phyloP scores from a whole-genome alignment of 768 basidiomycete genomes.

The Trametes maxima region DNA sequence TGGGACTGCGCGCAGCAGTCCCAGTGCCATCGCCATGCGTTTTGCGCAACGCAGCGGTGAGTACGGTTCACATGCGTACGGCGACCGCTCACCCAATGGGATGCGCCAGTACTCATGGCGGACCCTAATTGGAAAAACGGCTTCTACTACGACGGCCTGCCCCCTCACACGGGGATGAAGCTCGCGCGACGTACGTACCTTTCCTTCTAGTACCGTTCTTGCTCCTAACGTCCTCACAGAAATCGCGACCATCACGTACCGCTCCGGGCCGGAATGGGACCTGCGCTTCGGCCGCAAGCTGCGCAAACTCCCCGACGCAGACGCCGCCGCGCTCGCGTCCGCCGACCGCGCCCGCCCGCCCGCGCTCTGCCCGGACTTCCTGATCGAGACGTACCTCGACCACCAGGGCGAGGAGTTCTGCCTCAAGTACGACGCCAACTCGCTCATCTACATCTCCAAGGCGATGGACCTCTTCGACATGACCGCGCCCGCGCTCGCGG shows the following conservation, averaged over 20 bases:
- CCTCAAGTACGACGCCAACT: conserved; percentile 96
- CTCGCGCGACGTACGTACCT: conserved; percentile 82
- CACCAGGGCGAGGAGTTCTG: conserved; percentile 97
- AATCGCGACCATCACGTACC: conserved; percentile 98
- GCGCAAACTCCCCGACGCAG: conserved; percentile 43
- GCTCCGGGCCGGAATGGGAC: conserved; percentile 99
- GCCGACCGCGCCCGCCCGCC: conserved; percentile 45
- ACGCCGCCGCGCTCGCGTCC: conserved; percentile 2
- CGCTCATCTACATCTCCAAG: conserved; percentile 97
- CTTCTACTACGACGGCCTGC: conserved; percentile 94
- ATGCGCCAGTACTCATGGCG: conserved; percentile 88
- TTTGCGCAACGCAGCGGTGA: conserved; percentile 94
- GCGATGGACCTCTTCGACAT: conserved; percentile 99
- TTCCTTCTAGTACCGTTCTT: conserved; percentile 18
- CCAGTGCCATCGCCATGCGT: conserved; percentile 92
- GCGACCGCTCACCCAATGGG: not conserved
- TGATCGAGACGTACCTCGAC: conserved; percentile 98
- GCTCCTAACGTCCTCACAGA: conserved; percentile 49
- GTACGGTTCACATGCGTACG: conserved; percentile 32
- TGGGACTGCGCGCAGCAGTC: conserved; percentile 90
- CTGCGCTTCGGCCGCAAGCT: conserved; percentile 89
- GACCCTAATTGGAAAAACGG: conserved; percentile 99
- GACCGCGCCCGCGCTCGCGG: conserved; percentile 73
- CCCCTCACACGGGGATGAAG: conserved; percentile 98
- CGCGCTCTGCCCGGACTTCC: conserved; percentile 92